Conservation (phyloP, 257 asterid species). For the Ilex asprella region DNA sequence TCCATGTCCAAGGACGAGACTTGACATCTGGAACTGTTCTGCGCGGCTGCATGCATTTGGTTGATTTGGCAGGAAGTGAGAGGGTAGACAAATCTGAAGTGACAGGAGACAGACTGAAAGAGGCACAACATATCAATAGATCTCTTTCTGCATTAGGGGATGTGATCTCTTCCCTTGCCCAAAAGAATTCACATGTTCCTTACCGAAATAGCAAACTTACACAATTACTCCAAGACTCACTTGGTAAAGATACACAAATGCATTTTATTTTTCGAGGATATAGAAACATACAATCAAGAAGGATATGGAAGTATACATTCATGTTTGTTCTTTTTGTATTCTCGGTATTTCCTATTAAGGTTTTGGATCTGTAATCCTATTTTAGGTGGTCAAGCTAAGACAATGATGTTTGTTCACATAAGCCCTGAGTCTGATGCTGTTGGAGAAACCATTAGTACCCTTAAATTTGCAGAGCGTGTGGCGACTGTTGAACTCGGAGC, state of each 20-base stretch:
- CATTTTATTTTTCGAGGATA: not conserved
- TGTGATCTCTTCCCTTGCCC: conserved; percentile 91
- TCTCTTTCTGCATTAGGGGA: conserved; percentile 98
- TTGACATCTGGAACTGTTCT: conserved; percentile 65
- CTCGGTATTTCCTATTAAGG: conserved; percentile 9
- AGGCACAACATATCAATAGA: conserved; percentile 90
- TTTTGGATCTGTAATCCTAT: conserved; percentile 3
- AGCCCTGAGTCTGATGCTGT: conserved; percentile 88
- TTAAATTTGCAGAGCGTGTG: conserved; percentile 97
- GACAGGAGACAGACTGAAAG: conserved; percentile 91
- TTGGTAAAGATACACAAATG: conserved; percentile 51
- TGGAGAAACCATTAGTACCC: conserved; percentile 95
- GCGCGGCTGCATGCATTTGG: conserved; percentile 99
- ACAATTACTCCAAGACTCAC: conserved; percentile 95
- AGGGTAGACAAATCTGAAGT: conserved; percentile 98
- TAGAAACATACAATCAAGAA: not conserved
- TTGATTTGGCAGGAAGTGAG: conserved; percentile 98
- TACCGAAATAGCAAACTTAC: conserved; percentile 96
- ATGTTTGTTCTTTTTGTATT: not conserved
- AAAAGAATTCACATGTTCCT: conserved; percentile 81
- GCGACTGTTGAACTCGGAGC: conserved; percentile 98
- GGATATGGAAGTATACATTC: not conserved
- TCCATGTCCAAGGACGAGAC: conserved; percentile 91
- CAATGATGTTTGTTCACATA: conserved; percentile 93
- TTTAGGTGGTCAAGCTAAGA: conserved; percentile 96